These are phyloP conservation scores for Fusarium tricinctum DNA, from an alignment of 2,329 filamentous ascomycete species.

Conservation along the genomic window DNA sequence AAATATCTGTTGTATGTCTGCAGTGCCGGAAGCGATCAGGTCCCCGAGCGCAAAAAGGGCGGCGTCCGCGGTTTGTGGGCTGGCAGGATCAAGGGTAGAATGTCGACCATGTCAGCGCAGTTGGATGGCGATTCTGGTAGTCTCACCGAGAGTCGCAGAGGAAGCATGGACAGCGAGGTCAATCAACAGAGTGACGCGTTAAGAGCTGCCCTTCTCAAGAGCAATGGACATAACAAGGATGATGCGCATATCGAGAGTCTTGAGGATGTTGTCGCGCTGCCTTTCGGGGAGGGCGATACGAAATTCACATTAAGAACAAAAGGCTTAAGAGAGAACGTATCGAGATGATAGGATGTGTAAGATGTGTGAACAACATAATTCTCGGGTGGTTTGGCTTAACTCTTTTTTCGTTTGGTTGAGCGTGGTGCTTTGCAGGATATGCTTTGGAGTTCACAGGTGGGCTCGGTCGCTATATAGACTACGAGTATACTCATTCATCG, in stretches of 20 bases:
- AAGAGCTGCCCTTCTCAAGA: constrained; percentile 53
- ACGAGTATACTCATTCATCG: not conserved
- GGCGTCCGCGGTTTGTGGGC: constrained; percentile 72
- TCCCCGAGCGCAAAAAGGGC: constrained; percentile 72
- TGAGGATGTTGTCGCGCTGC: constrained; percentile 53
- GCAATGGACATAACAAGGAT: constrained; percentile 41
- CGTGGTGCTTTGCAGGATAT: constrained; percentile 19
- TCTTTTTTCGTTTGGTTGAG: constrained; percentile 2
- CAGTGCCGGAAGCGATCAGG: constrained; percentile 78
- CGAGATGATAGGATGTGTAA: constrained; percentile 22
- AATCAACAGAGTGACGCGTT: constrained; percentile 60
- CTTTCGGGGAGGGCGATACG: constrained; percentile 62
- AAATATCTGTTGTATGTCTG: constrained; percentile 93
- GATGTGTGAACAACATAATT: not conserved
- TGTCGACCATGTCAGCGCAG: constrained; percentile 50
- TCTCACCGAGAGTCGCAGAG: constrained; percentile 57
- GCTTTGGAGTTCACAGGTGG: constrained; percentile 17
- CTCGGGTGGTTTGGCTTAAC: not conserved
- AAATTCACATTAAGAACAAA: constrained; percentile 69
- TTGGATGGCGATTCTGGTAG: constrained; percentile 58
- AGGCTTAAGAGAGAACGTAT: constrained; percentile 66
- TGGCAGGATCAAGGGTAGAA: constrained; percentile 60
- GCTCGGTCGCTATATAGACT: not conserved
- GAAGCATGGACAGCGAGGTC: constrained; percentile 61
- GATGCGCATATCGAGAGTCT: constrained; percentile 34